These are phyloP conservation scores for Tetrastigma voinierianum DNA, from an alignment of 164 flowering plant genomes.

Conservation along the genomic window DNA sequence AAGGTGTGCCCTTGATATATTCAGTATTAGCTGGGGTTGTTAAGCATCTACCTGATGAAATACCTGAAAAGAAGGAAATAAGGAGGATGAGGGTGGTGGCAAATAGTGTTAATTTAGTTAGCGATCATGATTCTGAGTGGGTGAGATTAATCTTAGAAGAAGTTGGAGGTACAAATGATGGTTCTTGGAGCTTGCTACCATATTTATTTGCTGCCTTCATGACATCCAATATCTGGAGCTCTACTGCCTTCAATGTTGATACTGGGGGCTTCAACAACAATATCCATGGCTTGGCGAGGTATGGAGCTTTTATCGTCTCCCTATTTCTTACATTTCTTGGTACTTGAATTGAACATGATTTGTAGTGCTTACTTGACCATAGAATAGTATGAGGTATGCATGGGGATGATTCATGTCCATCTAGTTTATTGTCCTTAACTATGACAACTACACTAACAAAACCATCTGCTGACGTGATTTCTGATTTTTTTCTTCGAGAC, in stretches of 20 bases:
- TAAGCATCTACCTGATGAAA: slow-evolving; percentile 72
- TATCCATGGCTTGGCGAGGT: slow-evolving; percentile 92
- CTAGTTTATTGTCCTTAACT: neutral
- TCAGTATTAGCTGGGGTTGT: slow-evolving; percentile 68
- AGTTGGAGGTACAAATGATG: slow-evolving; percentile 84
- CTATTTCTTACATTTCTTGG: no score
- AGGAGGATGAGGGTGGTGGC: slow-evolving; percentile 80
- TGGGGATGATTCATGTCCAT: neutral
- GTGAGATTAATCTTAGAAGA: slow-evolving; percentile 76
- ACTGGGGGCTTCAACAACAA: slow-evolving; percentile 94
- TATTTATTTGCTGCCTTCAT: slow-evolving; percentile 81
- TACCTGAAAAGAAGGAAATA: slow-evolving; percentile 81
- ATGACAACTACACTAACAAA: neutral
- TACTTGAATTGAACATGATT: neutral
- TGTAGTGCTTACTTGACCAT: neutral
- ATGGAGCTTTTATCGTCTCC: neutral
- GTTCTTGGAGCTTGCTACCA: slow-evolving; percentile 86
- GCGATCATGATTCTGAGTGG: slow-evolving; percentile 89
- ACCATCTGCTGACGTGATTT: neutral
- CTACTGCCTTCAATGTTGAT: slow-evolving; percentile 78
- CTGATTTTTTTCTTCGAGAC: neutral
- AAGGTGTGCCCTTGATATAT: slow-evolving; percentile 78
- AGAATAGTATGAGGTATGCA: neutral
- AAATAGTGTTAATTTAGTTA: slow-evolving; percentile 50
- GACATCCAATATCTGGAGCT: slow-evolving; percentile 84